phyloP scores from a whole-genome alignment of 441 rosid genomes.

The Dalechampia spathulata region DNA sequence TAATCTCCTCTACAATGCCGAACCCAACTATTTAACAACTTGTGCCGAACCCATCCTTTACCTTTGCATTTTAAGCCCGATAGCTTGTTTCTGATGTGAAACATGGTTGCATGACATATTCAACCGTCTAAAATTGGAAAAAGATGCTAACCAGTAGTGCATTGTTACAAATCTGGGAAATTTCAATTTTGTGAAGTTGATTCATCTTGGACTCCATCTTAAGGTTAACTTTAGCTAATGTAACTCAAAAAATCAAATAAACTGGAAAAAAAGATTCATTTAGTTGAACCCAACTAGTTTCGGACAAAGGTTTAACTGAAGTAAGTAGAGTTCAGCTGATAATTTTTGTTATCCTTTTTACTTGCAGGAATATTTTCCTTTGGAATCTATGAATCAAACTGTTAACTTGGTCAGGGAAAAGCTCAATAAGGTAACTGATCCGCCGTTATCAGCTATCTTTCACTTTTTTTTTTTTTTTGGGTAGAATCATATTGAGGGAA shows the following conservation, averaged over 20 bases:
- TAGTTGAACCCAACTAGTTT: too few species aligned
- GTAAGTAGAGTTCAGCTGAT: too few species aligned
- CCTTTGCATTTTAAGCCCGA: not conserved
- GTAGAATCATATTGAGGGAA: not conserved
- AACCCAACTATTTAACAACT: too few species aligned
- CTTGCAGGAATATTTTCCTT: slow-evolving; percentile 65
- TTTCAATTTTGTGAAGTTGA: not conserved
- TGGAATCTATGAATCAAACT: slow-evolving; percentile 70
- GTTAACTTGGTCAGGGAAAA: slow-evolving; percentile 61
- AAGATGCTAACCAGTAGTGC: not conserved
- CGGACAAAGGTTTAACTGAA: too few species aligned
- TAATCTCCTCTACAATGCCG: too few species aligned
- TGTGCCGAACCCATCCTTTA: too few species aligned
- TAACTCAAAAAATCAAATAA: too few species aligned
- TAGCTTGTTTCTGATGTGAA: not conserved
- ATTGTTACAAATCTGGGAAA: too few species aligned
- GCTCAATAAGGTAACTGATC: slow-evolving; percentile 62
- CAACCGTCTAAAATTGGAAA: not conserved
- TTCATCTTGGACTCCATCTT: not conserved
- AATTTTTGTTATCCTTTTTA: not conserved
- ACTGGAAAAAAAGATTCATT: too few species aligned
- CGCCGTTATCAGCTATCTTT: slow-evolving; percentile 5
- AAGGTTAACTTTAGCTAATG: not conserved
- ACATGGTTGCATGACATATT: not conserved
- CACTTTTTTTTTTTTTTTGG: not conserved